Conservation (phyloP, 495 filamentous ascomycete genomes). For the Lasiosphaeris hirsuta region DNA sequence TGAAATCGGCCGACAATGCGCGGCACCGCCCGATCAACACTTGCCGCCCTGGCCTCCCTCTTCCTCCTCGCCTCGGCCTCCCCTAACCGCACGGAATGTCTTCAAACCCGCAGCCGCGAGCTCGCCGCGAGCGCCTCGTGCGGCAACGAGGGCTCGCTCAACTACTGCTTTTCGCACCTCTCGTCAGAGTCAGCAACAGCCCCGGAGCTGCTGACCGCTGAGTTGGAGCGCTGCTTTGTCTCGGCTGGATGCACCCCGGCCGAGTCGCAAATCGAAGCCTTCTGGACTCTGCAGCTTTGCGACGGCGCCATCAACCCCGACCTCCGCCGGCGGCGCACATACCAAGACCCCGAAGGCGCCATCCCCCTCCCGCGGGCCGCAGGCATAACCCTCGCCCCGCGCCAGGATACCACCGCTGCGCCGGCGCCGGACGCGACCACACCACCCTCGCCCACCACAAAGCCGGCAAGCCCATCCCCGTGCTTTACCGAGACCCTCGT, state of each 20-base stretch:
- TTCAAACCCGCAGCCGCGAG: slow-evolving; percentile 28
- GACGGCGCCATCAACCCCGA: slow-evolving; percentile 23
- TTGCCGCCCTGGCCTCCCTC: slow-evolving; percentile 13
- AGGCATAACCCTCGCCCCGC: slow-evolving; percentile 11
- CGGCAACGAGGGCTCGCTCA: slow-evolving; percentile 34
- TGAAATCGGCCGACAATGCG: background rate
- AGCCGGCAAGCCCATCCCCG: slow-evolving; percentile 14
- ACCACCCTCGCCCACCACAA: slow-evolving; percentile 8
- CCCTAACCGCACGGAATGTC: slow-evolving; percentile 27
- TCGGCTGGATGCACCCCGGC: slow-evolving; percentile 37
- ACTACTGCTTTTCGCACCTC: slow-evolving; percentile 36
- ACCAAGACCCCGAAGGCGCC: slow-evolving; percentile 12
- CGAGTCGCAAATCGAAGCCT: slow-evolving; percentile 35
- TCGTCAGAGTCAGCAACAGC: slow-evolving; percentile 5
- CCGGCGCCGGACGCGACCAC: background rate
- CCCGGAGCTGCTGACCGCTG: slow-evolving; percentile 17
- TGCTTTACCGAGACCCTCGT: slow-evolving; percentile 39
- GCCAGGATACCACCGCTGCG: slow-evolving; percentile 8
- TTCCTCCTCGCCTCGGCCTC: slow-evolving; percentile 18
- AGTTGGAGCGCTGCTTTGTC: slow-evolving; percentile 38
- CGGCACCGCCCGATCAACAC: slow-evolving; percentile 2
- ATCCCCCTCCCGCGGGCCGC: slow-evolving; percentile 11
- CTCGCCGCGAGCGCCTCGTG: slow-evolving; percentile 34
- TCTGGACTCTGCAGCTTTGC: slow-evolving; percentile 31
- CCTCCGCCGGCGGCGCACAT: slow-evolving; percentile 27